Conservation (phyloP, 768 basidiomycete species). For the Ephemerocybe angulata region DNA sequence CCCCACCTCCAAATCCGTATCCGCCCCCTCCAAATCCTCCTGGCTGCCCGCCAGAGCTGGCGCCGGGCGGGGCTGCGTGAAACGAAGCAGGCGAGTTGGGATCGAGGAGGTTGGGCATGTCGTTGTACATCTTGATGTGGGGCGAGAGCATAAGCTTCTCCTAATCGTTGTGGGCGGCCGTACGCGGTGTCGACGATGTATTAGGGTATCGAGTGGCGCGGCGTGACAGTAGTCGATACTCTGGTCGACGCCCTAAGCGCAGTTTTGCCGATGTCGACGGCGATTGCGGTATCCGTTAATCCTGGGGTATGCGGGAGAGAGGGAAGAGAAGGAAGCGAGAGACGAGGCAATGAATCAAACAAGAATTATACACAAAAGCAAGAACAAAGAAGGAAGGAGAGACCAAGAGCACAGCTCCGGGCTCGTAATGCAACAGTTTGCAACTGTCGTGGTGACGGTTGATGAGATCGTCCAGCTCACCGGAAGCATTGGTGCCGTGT, state of each 20-base stretch:
- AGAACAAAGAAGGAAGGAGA: not conserved
- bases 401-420: not conserved
- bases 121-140: not conserved
- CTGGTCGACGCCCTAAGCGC: too few species aligned
- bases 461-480: conserved; percentile 2
- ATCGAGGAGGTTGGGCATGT: conserved; percentile 24
- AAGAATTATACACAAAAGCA: not conserved
- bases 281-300: too few species aligned
- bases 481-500: not conserved
- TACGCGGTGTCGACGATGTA: not conserved
- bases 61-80: conserved; percentile 33
- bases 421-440: not conserved
- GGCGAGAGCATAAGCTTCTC: not conserved
- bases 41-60: conserved; percentile 29
- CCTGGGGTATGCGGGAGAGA: too few species aligned
- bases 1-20: too few species aligned
- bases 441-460: not conserved
- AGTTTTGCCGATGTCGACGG: too few species aligned
- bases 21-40: too few species aligned
- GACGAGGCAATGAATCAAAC: too few species aligned
- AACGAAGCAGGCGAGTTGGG: conserved; percentile 18
- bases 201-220: not conserved
- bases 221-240: not conserved
- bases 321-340: not conserved
- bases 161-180: too few species aligned